These are phyloP conservation scores for Aspergillus sp. DNA, from an alignment of 2,329 filamentous ascomycete species.

Conservation along the genomic window DNA sequence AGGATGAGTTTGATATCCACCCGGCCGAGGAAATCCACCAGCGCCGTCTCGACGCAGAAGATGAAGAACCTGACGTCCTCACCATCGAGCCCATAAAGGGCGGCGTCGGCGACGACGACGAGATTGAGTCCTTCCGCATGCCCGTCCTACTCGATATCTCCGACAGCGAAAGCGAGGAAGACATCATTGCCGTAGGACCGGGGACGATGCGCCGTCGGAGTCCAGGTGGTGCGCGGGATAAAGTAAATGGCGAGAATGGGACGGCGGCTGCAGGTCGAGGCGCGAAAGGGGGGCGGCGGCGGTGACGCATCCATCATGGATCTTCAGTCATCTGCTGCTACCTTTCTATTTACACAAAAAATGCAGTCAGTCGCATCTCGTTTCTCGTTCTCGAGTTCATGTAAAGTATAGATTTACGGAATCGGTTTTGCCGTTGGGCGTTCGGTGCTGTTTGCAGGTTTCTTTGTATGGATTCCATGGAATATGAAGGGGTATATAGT, in stretches of 20 bases:
- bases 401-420: slow-evolving; percentile 4
- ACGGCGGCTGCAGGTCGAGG: slow-evolving; percentile 16
- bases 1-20: slow-evolving; percentile 98
- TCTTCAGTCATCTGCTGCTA: too few species aligned
- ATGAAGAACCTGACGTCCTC: slow-evolving; percentile 89
- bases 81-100: slow-evolving; percentile 68
- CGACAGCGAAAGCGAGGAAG: slow-evolving; percentile 94
- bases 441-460: not conserved
- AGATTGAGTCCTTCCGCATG: slow-evolving; percentile 74
- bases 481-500: not conserved
- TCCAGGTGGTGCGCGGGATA: slow-evolving; percentile 69
- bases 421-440: not conserved
- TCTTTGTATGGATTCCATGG: not conserved
- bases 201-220: slow-evolving; percentile 88
- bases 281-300: slow-evolving; percentile 34
- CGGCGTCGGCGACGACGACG: slow-evolving; percentile 57
- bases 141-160: slow-evolving; percentile 90
- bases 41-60: slow-evolving; percentile 82
- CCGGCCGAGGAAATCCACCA: slow-evolving; percentile 93
- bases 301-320: not conserved
- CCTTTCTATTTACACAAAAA: not conserved
- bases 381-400: not conserved
- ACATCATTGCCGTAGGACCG: slow-evolving; percentile 65
- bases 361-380: not conserved
- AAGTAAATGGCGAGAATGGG: slow-evolving; percentile 50